Evolutionary conservation across 192 early-diverging fungal species (phyloP).

Genomic region (Coemansia sp.): DNA sequence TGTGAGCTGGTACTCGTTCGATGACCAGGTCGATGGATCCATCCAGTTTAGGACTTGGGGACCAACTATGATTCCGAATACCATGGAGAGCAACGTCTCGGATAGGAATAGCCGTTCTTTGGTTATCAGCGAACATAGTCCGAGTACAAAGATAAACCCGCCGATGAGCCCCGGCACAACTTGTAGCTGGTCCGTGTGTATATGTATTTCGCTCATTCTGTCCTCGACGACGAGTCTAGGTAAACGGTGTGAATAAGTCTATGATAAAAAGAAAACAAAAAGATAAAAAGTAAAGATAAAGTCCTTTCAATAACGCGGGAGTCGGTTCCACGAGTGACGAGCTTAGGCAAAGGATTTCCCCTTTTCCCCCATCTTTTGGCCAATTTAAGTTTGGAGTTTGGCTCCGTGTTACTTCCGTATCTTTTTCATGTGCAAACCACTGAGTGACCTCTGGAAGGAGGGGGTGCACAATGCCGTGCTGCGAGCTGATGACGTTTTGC

Average conservation of each 20-base stretch:
- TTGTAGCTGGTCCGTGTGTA: slow-evolving; percentile 37
- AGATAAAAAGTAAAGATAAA: background rate
- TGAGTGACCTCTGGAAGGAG: background rate
- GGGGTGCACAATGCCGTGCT: background rate
- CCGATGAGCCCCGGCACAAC: slow-evolving; percentile 62
- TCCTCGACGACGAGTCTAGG: background rate
- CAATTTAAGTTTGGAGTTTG: background rate
- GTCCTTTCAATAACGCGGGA: background rate
- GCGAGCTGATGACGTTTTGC: background rate
- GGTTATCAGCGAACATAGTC: slow-evolving; percentile 65
- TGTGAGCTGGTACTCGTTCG: slow-evolving; percentile 57
- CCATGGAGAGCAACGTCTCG: slow-evolving; percentile 78
- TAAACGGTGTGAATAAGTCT: background rate
- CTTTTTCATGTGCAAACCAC: background rate
- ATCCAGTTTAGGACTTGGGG: slow-evolving; percentile 71
- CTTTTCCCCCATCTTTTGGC: background rate
- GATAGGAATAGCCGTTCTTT: slow-evolving; percentile 74
- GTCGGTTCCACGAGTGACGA: background rate
- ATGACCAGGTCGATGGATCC: slow-evolving; percentile 65
- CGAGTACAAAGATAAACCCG: slow-evolving; percentile 69
- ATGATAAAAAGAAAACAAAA: background rate
- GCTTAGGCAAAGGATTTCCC: background rate
- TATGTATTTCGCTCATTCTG: slow-evolving; percentile 40
- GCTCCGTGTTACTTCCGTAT: background rate
- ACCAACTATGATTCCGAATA: slow-evolving; percentile 85